Percentiles rank a stretch among this genome's conserved stretches.
These are phyloP conservation scores for Colletotrichum salicis DNA, from an alignment of 2,329 filamentous ascomycete species.

Conservation along the genomic window DNA sequence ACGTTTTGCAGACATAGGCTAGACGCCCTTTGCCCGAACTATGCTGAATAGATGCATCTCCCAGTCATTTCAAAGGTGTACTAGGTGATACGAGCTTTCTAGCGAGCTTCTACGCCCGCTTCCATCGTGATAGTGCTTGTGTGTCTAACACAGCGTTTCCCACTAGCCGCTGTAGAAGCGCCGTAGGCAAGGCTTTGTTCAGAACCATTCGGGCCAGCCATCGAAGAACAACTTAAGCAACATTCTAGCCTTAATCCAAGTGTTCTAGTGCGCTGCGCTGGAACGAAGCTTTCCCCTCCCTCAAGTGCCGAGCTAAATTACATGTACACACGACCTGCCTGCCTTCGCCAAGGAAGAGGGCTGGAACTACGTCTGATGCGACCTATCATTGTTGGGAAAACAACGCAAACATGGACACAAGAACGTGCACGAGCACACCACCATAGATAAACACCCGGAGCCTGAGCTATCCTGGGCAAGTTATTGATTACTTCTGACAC, in stretches of 20 bases:
- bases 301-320: constrained; percentile 17
- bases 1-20: background rate
- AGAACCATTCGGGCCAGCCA: background rate
- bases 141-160: background rate
- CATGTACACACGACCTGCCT: background rate
- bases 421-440: background rate
- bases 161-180: background rate
- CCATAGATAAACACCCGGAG: background rate
- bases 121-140: background rate
- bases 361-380: constrained; percentile 10
- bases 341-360: constrained; percentile 22
- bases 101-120: background rate
- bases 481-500: background rate
- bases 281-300: constrained; percentile 23
- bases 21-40: too few species aligned
- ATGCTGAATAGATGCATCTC: background rate
- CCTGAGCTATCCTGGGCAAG: background rate
- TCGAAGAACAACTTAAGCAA: background rate
- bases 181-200: background rate
- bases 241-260: constrained; percentile 9
- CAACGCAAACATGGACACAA: background rate
- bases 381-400: background rate
- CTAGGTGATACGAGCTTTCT: background rate
- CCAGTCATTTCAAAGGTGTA: background rate
- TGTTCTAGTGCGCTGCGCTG: constrained; percentile 24